phyloP scores from a whole-genome alignment of 2,329 filamentous ascomycete genomes.

The Berkeleyomyces basicola region DNA sequence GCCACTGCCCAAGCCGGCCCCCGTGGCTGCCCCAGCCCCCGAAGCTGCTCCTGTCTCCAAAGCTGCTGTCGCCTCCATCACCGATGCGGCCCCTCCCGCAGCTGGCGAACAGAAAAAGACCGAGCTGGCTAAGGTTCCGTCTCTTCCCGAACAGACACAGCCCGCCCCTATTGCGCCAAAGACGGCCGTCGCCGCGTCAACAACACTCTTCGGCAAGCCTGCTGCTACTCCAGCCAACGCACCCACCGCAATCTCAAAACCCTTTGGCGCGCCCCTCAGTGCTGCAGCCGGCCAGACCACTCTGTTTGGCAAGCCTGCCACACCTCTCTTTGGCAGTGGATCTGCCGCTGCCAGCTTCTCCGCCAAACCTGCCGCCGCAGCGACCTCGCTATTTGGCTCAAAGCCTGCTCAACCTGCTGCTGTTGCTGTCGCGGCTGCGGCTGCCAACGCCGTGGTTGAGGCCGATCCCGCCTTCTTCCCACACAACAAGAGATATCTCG shows the following conservation, averaged over 20 bases:
- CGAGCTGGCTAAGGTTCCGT: not conserved
- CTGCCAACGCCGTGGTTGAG: conserved; percentile 7
- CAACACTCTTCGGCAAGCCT: not conserved
- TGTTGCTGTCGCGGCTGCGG: not conserved
- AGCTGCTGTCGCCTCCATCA: not conserved
- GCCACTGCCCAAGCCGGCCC: conserved; percentile 21
- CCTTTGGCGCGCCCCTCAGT: not conserved
- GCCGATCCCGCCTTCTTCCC: conserved; percentile 11
- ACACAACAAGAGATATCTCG: conserved; percentile 28
- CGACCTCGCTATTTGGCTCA: not conserved
- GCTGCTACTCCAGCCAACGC: not conserved
- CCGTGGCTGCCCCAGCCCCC: not conserved
- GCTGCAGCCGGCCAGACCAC: not conserved
- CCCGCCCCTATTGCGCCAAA: not conserved
- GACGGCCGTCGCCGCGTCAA: not conserved
- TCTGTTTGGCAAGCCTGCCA: not conserved
- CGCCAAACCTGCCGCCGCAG: not conserved
- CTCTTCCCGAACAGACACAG: not conserved
- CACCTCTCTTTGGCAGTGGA: not conserved
- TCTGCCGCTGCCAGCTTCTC: not conserved
- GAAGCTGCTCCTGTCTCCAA: not conserved
- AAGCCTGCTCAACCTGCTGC: conserved; percentile 1
- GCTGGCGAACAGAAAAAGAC: not conserved
- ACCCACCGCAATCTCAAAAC: not conserved
- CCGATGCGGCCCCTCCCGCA: not conserved